Evolutionary conservation across 805 yeast genomes (phyloP).

Genomic region (Maudiozyma bulderi): DNA sequence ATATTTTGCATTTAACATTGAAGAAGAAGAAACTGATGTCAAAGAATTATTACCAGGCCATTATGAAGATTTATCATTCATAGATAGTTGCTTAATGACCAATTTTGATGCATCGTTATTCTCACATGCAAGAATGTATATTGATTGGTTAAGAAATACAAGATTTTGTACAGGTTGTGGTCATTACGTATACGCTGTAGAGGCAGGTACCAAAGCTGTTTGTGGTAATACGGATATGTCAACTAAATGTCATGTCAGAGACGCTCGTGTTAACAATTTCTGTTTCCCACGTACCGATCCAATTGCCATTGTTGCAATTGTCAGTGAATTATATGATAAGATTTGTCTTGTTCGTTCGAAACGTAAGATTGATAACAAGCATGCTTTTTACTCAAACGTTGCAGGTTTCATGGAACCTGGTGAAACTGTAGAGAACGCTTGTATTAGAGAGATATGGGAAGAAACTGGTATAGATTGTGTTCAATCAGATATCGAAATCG

Average conservation of each 20-base stretch:
- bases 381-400: slow-evolving; percentile 63
- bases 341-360: slow-evolving; percentile 63
- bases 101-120: slow-evolving; percentile 52
- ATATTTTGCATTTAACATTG: slow-evolving; percentile 51
- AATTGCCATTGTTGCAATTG: slow-evolving; percentile 72
- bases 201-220: slow-evolving; percentile 54
- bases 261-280: slow-evolving; percentile 53
- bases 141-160: slow-evolving; percentile 76
- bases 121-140: slow-evolving; percentile 73
- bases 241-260: slow-evolving; percentile 30
- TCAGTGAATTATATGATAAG: slow-evolving; percentile 49
- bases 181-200: slow-evolving; percentile 44
- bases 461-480: slow-evolving; percentile 75
- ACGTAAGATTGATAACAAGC: slow-evolving; percentile 38
- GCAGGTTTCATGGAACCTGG: slow-evolving; percentile 97
- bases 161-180: slow-evolving; percentile 87
- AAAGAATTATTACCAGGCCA: slow-evolving; percentile 1
- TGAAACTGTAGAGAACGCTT: slow-evolving; percentile 83
- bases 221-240: slow-evolving; percentile 32
- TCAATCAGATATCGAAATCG: slow-evolving; percentile 44
- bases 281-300: slow-evolving; percentile 91
- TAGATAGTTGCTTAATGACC: slow-evolving; percentile 11
- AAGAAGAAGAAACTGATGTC: neutral
- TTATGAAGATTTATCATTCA: slow-evolving; percentile 5
- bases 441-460: slow-evolving; percentile 86